phyloP scores from a whole-genome alignment of 306 rosid species.

The Elaeagnus macrophylla region DNA sequence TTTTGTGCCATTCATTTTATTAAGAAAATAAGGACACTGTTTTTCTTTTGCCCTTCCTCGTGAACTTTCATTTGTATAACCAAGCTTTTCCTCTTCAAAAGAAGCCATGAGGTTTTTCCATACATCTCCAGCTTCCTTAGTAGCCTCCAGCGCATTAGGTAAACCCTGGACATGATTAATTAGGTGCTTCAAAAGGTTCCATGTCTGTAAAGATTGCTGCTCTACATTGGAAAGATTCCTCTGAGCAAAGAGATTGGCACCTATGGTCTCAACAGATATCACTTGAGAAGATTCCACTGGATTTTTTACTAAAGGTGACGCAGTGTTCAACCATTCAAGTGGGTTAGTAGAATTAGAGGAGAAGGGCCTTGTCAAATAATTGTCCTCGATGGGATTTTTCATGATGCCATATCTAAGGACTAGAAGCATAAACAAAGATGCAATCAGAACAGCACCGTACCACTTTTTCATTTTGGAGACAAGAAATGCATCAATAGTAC shows the following conservation, averaged over 20 bases:
- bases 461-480: constrained; percentile 71
- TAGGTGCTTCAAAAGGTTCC: neutral
- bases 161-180: neutral
- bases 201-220: neutral
- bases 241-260: neutral
- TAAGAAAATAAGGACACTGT: neutral
- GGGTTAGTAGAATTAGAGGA: constrained; percentile 53
- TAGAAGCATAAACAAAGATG: constrained; percentile 62
- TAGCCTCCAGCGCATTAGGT: neutral
- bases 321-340: constrained; percentile 65
- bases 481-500: constrained; percentile 22
- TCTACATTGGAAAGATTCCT: neutral
- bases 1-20: neutral
- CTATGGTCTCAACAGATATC: neutral
- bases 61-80: neutral
- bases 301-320: neutral
- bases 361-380: constrained; percentile 38
- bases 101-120: neutral
- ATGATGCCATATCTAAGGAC: constrained; percentile 59
- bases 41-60: neutral
- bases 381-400: constrained; percentile 49
- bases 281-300: neutral
- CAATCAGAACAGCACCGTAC: constrained; percentile 58
- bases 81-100: neutral
- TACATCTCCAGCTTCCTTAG: neutral